Evolutionary conservation across 2,329 filamentous ascomycete genomes (phyloP).

Genomic region (Paraconiothyrium brasiliense): DNA sequence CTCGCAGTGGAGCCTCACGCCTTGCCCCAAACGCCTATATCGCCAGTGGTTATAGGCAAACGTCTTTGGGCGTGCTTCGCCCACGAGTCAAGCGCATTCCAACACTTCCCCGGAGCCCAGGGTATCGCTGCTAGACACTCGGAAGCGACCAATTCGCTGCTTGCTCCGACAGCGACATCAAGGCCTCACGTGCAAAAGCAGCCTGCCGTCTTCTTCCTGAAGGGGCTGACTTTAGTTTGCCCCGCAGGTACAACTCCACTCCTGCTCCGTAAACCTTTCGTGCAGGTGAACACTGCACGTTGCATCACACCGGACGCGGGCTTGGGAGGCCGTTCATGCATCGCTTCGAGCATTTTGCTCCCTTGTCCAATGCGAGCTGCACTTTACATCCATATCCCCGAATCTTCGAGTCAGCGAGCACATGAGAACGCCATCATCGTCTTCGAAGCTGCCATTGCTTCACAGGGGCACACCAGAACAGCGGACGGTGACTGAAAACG

Average conservation of each 20-base stretch:
- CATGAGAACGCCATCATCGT: background rate
- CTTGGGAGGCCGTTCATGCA: background rate
- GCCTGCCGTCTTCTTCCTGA: background rate
- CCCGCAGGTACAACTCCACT: constrained; percentile 1
- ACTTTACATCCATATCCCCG: background rate
- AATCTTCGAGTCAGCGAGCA: background rate
- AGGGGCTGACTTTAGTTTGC: background rate
- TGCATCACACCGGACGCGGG: constrained; percentile 1
- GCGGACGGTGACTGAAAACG: background rate
- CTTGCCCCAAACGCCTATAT: constrained; percentile 3
- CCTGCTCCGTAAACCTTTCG: background rate
- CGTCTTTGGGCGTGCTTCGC: background rate
- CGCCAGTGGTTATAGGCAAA: background rate
- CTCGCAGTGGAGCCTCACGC: constrained; percentile 4
- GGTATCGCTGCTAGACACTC: constrained; percentile 3
- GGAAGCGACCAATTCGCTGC: background rate
- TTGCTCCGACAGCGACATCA: background rate
- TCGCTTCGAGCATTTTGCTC: background rate
- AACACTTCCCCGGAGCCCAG: constrained; percentile 5
- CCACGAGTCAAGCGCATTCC: constrained; percentile 6
- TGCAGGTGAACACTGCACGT: background rate
- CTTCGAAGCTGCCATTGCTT: background rate
- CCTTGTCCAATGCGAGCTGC: background rate
- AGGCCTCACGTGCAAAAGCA: constrained; percentile 6
- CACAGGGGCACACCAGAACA: background rate